Evolutionary conservation across 345 rosid species (phyloP), one percentile per base, ranked within the genome.

Genomic region (Luvunga scandens): DNA sequence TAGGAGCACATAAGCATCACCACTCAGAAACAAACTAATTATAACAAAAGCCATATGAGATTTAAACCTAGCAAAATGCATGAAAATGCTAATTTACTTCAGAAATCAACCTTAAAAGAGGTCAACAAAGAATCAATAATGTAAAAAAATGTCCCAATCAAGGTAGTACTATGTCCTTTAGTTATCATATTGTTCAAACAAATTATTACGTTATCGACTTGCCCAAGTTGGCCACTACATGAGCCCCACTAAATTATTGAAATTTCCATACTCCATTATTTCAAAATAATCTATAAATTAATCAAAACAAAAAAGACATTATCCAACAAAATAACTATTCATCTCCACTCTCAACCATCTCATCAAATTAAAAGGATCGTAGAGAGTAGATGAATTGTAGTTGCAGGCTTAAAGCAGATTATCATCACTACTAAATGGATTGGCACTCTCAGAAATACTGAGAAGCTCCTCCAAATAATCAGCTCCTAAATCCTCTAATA

Each of bases 381-480:
- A 25, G 57, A 69, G 55, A 39, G 73, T 10, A 12, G 55, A 70
- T 50, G 3, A 21, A 18, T 50, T 28, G 25, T 2, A 31, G 27
- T 71, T 27, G 36, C 13, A 30, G 62, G 7, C 8, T 12, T 50
- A 7, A 30, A 4, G 79, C 80, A 83, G 77, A 62, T 71, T 19
- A 22, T 76, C 50, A 45, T 45, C 18, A 13, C 50, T 45, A 13
- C 13, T 45, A 12, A 13, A 45, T 45, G 50, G 50, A 13, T 45
- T 45, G 13, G 50, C 50, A 39, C 22, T 71, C 31, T 83, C 88
- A 0, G 89, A 87, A 22, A 86, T 73, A 9, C 72, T 70, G 14
- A 91, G 88, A 48, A 91, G 85, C 76, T 91, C 90, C 31, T 91
- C 94, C 80, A 91, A 79, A 38, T 88, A 91, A 12, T 87, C 92